Conservation (phyloP, 176 grass and related monocot species). For the Bolboschoenus planiculmis region DNA sequence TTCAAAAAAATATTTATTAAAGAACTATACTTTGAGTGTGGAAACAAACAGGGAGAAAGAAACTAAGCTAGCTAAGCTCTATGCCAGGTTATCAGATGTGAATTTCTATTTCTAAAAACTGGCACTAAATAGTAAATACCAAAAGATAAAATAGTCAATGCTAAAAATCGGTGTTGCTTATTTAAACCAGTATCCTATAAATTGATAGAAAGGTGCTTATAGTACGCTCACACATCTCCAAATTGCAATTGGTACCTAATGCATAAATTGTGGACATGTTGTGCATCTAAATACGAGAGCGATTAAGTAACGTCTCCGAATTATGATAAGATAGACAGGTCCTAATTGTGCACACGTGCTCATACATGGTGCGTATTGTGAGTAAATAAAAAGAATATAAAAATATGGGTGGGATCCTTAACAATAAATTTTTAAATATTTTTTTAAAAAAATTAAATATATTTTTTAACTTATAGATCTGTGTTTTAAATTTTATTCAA, state of each 20-base stretch:
- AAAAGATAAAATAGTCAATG: neutral
- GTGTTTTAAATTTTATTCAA: no score
- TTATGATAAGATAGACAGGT: neutral
- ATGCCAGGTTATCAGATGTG: neutral
- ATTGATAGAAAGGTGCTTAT: neutral
- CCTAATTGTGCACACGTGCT: neutral
- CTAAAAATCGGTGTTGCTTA: neutral
- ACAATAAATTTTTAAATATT: no score
- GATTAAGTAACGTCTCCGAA: neutral
- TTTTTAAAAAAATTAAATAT: no score
- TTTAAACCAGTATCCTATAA: conserved; percentile 5
- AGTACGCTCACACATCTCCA: neutral
- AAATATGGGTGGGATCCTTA: no score
- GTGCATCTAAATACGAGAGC: neutral
- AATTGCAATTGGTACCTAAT: neutral
- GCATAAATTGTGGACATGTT: neutral
- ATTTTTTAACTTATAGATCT: no score
- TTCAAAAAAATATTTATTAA: neutral
- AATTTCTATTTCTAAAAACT: neutral
- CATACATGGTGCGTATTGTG: neutral
- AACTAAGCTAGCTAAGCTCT: neutral
- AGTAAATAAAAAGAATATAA: neutral
- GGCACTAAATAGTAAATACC: no score
- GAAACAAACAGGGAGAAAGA: neutral
- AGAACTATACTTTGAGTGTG: neutral